Base-by-base conservation (phyloP, 2,329 filamentous ascomycete genomes). In the Clonostachys solani region DNA sequence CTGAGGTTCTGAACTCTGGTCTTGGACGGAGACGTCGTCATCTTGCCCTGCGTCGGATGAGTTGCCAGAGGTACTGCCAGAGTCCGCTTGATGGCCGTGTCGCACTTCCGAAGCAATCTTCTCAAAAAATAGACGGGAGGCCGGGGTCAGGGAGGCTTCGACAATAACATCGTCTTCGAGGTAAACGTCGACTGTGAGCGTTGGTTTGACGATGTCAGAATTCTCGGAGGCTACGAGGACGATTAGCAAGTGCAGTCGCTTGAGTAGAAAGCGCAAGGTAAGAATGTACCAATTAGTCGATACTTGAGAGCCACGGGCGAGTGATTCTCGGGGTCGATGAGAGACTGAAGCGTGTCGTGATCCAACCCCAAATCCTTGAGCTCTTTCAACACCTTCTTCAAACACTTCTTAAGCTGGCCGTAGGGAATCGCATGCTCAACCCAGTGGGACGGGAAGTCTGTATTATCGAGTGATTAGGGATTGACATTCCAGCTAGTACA, bases 321-420 rank as follows among this genome's bases (percentile, higher is more conserved):
- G 48, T 71, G 64, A 58, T 73, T 67, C 50, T 74, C 67, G 33
- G 73, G 66, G 47, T 75, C 72, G 47, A 87, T 73, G 29, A 94
- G 74, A 48, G 80, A 77, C 42, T 81, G 76, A 47, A 95, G 69
- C 2, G 86, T 90, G 10, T 84, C 77, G 5, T 80, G 79, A 53
- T 89, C 86, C 33, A 95, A 79, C 8, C 89, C 89, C 13, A 92
- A 69, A 34, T 77, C 75, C 38, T 75, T 69, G 45, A 95, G 75
- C 69, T 95, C 89, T 45, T 72, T 69, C 53, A 85, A 81, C 44
- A 95, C 84, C 60, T 84, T 85, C 61, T 92, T 92, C 61, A 95
- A 85, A 66, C 87, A 89, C 71, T 95, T 95, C 68, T 95, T 95
- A 48, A 95, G 78, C 64, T 90, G 81, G 41, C 85, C 80, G 63